These are phyloP conservation scores for Stephania cephalantha DNA, from an alignment of 164 flowering plant genomes.

Conservation along the genomic window DNA sequence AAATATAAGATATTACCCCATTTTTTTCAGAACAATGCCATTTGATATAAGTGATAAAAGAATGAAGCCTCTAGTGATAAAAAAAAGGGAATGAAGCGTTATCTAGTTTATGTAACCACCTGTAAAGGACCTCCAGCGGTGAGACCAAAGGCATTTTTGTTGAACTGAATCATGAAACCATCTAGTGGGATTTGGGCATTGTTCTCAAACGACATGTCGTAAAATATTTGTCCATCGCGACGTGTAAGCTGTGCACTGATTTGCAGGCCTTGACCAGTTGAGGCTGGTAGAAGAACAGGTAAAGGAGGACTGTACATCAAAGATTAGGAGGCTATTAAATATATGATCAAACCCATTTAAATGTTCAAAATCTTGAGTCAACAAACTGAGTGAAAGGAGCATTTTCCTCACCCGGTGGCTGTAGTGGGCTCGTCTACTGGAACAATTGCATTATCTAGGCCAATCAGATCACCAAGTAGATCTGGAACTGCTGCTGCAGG, in stretches of 20 bases:
- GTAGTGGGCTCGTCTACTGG: slow-evolving; percentile 69
- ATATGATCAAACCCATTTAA: background rate
- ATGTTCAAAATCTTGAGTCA: background rate
- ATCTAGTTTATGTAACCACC: slow-evolving; percentile 31
- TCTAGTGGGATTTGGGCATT: slow-evolving; percentile 67
- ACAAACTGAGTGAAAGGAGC: background rate
- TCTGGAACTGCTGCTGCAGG: slow-evolving; percentile 80
- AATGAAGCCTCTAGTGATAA: too few species aligned
- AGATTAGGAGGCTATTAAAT: background rate
- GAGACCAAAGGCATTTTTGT: slow-evolving; percentile 93
- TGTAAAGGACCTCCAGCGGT: slow-evolving; percentile 84
- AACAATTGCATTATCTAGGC: slow-evolving; percentile 79
- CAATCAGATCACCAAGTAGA: slow-evolving; percentile 87
- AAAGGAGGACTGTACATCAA: slow-evolving; percentile 65
- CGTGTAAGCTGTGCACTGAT: slow-evolving; percentile 78
- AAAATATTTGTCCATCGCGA: slow-evolving; percentile 84
- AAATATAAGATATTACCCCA: slow-evolving; percentile 5
- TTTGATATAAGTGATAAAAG: background rate
- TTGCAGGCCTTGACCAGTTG: slow-evolving; percentile 88
- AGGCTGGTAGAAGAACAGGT: slow-evolving; percentile 72
- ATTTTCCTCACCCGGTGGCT: slow-evolving; percentile 54
- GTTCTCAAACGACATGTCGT: slow-evolving; percentile 85
- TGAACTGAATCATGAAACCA: slow-evolving; percentile 99
- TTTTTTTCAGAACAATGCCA: background rate
- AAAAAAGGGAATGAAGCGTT: background rate